Conservation (phyloP, 2,329 filamentous ascomycete genomes). For the Didymella exigua region DNA sequence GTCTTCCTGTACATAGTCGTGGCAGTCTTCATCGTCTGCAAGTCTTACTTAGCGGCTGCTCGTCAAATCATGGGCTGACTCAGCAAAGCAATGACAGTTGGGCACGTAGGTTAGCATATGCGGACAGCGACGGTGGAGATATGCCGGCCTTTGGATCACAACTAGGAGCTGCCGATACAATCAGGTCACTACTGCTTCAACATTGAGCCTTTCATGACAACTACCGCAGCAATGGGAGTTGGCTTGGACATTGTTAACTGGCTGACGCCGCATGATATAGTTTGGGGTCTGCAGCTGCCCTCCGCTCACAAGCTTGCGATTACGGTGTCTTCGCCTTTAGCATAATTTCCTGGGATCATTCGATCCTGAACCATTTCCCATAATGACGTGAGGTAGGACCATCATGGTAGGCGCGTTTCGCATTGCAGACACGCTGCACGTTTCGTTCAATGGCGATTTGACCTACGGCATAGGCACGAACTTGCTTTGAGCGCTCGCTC, state of each 20-base stretch:
- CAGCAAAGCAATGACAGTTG: conserved; percentile 22
- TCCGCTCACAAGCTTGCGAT: conserved; percentile 33
- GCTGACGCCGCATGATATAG: conserved; percentile 32
- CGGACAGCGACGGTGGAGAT: conserved; percentile 3
- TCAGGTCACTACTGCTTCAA: conserved; percentile 25
- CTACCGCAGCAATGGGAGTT: conserved; percentile 18
- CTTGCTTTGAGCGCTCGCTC: conserved; percentile 28
- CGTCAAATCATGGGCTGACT: neutral
- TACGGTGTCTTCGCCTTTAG: conserved; percentile 32
- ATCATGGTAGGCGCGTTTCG: conserved; percentile 5
- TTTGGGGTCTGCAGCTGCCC: conserved; percentile 32
- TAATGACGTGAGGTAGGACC: neutral
- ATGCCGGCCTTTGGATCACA: conserved; percentile 33
- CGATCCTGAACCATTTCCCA: too few species aligned
- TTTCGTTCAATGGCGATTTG: conserved; percentile 13
- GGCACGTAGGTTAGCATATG: conserved; percentile 22
- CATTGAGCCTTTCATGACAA: conserved; percentile 20
- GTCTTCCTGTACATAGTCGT: conserved; percentile 25
- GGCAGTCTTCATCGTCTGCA: conserved; percentile 22
- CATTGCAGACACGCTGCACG: neutral
- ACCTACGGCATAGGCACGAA: conserved; percentile 23
- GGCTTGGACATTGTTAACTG: conserved; percentile 30
- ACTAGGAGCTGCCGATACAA: conserved; percentile 26
- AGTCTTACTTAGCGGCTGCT: conserved; percentile 1
- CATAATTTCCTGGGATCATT: conserved; percentile 21